Base-by-base conservation (phyloP, 768 basidiomycete genomes). In the Candolleomyces aberdarensis region DNA sequence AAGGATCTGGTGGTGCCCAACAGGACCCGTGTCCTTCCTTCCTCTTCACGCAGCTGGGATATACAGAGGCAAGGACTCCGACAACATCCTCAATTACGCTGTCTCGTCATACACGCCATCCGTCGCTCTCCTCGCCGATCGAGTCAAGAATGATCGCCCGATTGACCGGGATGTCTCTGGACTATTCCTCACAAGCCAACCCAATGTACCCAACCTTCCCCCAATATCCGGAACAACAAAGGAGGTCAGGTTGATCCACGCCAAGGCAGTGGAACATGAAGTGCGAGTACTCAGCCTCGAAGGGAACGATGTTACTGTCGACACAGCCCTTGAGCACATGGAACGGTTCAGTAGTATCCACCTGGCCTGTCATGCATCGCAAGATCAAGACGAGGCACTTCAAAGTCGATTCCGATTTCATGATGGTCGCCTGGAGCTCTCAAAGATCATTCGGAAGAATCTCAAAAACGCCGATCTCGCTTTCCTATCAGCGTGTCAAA, bases 401-500 rank as follows among this genome's bases (percentile, higher is more conserved):
- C 59, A 74, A 59, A 69, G 65, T 48, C 64, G 60, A 1, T 67
- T 70, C 17, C 50, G 58, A 32, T 63, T 72, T 2, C 63, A 70
- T 41, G 63, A 67, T n/a, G 64, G 65, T 1, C 48, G 43, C 22
- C 60, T 71, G 22, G 64, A 67, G 57, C 22, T 69, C 1, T 47
- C 39, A 0, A 32, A 31, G 5, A 63, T 68, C 4, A 60, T 68
- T 14, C n/a, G 56, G 29, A 26, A 57, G 22, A 31, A 50, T 26
- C 39, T 69, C 8, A 22, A 54, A 5, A 47, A 62, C 29, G 59
- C 66, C 14, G 67, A 71, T 31, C 64, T 78, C 39, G 79, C 77
- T 0, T 74, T 76, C 63, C 65, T 80, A 1, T 78, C 78, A 0
- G 78, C 79, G 0, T 79, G 79, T 56, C 58, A 26, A 26, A 8